Percentiles rank a stretch among this genome's conserved stretches.
phyloP scores from a whole-genome alignment of 345 rosid genomes.

The Brassica rapa region DNA sequence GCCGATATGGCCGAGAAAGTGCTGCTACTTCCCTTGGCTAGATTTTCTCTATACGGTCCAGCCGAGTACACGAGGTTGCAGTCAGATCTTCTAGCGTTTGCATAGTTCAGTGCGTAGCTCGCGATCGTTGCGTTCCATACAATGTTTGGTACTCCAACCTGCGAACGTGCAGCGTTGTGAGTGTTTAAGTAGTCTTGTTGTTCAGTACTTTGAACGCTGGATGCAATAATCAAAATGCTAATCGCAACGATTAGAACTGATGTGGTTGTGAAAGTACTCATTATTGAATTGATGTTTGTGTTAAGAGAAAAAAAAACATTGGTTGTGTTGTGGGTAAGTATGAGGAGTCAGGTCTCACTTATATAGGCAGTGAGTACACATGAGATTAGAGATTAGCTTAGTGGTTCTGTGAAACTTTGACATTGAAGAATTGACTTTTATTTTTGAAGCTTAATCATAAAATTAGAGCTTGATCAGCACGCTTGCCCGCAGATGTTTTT shows the following conservation, averaged over 20 bases:
- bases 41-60: conserved; percentile 64
- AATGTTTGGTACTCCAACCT: conserved; percentile 44
- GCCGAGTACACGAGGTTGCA: conserved; percentile 53
- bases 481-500: no score
- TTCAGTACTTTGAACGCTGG: conserved; percentile 40
- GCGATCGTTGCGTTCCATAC: conserved; percentile 53
- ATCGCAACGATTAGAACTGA: conserved; percentile 14
- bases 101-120: conserved; percentile 46
- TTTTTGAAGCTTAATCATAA: neutral
- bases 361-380: conserved; percentile 6
- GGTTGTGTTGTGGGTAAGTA: neutral
- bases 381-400: neutral
- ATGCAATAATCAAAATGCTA: conserved; percentile 19
- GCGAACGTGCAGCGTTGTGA: conserved; percentile 52
- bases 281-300: neutral
- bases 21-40: conserved; percentile 50
- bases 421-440: conserved; percentile 24
- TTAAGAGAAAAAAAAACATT: neutral
- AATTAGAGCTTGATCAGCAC: no score
- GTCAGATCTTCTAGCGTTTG: conserved; percentile 34
- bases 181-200: conserved; percentile 44
- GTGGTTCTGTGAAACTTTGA: conserved; percentile 15
- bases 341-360: conserved; percentile 1
- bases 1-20: conserved; percentile 43
- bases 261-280: conserved; percentile 17